A percentile compares a stretch with the other conserved stretches of the same genome.
These are phyloP conservation scores for Neofusicoccum parvum DNA, from an alignment of 2,329 filamentous ascomycete genomes.

Conservation along the genomic window DNA sequence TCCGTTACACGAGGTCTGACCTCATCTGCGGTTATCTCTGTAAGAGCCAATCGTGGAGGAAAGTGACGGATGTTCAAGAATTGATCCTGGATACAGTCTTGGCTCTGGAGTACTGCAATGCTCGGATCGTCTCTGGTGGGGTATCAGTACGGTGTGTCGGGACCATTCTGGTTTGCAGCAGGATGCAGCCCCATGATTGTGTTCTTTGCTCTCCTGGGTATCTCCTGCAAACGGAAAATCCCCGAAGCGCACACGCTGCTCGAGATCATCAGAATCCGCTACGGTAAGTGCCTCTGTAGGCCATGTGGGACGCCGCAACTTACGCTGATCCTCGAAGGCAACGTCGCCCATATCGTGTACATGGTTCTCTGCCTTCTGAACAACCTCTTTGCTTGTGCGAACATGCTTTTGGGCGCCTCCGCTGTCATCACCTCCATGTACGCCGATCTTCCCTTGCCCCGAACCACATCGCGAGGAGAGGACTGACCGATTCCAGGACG, in stretches of 20 bases:
- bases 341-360: slow-evolving; percentile 52
- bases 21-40: slow-evolving; percentile 53
- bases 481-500: slow-evolving; percentile 41
- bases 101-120: slow-evolving; percentile 58
- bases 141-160: slow-evolving; percentile 57
- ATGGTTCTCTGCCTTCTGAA: slow-evolving; percentile 57
- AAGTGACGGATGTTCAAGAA: neutral
- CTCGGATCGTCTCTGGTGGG: slow-evolving; percentile 55
- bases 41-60: neutral
- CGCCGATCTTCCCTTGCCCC: too few species aligned
- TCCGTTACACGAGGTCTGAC: slow-evolving; percentile 55
- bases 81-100: slow-evolving; percentile 37
- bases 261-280: slow-evolving; percentile 56
- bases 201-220: slow-evolving; percentile 56
- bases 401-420: slow-evolving; percentile 54
- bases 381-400: slow-evolving; percentile 57
- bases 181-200: slow-evolving; percentile 48
- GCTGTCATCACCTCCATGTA: slow-evolving; percentile 44
- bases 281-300: slow-evolving; percentile 34
- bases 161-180: slow-evolving; percentile 59
- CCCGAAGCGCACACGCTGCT: slow-evolving; percentile 58
- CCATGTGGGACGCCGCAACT: slow-evolving; percentile 30
- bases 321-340: slow-evolving; percentile 20
- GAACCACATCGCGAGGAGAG: neutral
- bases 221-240: slow-evolving; percentile 55